Percentiles rank a stretch among this genome's conserved stretches.
phyloP scores from a whole-genome alignment of 192 early-diverging fungal species.

The Gonapodya sp. region DNA sequence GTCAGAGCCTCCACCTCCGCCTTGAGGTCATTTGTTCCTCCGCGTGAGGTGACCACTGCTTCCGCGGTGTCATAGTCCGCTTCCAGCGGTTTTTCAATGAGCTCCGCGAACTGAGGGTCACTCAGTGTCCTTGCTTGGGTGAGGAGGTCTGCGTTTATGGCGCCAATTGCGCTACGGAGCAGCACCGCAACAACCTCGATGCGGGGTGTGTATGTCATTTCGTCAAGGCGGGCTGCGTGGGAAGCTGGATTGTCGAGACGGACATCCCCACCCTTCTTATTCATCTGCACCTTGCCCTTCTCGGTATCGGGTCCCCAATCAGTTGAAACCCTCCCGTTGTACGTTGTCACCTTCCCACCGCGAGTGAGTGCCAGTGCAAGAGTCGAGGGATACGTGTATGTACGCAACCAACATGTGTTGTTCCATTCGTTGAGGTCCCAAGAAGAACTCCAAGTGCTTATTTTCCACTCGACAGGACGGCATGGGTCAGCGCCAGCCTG shows the following conservation, averaged over 20 bases:
- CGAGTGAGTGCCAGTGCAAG: not conserved
- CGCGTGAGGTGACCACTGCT: not conserved
- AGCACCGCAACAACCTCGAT: not conserved
- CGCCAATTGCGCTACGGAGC: not conserved
- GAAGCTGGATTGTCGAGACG: not conserved
- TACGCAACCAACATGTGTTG: not conserved
- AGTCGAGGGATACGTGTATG: not conserved
- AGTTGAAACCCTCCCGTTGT: not conserved
- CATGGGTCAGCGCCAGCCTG: not conserved
- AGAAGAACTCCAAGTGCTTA: not conserved
- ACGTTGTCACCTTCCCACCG: not conserved
- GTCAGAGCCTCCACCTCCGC: not conserved
- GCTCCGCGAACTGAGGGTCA: not conserved
- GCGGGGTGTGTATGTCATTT: not conserved
- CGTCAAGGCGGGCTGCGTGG: too few species aligned
- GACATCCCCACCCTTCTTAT: not conserved
- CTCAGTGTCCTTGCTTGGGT: not conserved
- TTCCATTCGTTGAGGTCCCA: too few species aligned
- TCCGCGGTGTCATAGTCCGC: not conserved
- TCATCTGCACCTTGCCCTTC: not conserved
- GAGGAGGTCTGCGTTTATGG: not conserved
- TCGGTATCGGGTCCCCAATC: not conserved
- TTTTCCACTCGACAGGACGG: not conserved
- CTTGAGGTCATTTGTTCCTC: not conserved
- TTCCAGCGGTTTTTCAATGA: not conserved